A percentile compares a stretch with the other conserved stretches of the same genome.
phyloP scores from a whole-genome alignment of 1,284 basidiomycete species.

The Austroboletus novae-zelandiae region DNA sequence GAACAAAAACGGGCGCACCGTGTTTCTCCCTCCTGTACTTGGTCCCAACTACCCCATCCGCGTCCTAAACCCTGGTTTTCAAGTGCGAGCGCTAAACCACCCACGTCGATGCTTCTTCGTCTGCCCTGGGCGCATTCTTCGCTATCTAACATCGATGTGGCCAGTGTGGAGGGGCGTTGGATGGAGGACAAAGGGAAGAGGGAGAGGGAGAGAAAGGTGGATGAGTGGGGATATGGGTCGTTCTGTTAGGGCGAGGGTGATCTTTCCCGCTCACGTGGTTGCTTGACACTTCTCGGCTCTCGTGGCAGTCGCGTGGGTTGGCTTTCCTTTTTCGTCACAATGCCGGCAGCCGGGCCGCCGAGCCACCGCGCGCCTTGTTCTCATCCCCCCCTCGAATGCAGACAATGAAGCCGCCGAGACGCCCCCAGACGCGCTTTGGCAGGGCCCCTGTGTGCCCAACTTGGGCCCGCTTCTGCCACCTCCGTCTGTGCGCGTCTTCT shows the following conservation, averaged over 20 bases:
- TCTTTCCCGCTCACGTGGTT: slow-evolving; percentile 38
- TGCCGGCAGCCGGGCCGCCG: slow-evolving; percentile 24
- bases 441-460: background rate
- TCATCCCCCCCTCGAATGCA: background rate
- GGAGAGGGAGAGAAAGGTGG: slow-evolving; percentile 1
- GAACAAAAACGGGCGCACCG: slow-evolving; percentile 43
- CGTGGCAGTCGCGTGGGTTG: slow-evolving; percentile 34
- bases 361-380: background rate
- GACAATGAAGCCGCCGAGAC: background rate
- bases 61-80: slow-evolving; percentile 59
- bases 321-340: slow-evolving; percentile 26
- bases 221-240: slow-evolving; percentile 3
- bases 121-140: slow-evolving; percentile 35
- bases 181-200: background rate
- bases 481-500: background rate
- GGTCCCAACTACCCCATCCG: slow-evolving; percentile 72
- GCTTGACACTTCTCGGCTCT: slow-evolving; percentile 36
- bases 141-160: slow-evolving; percentile 25
- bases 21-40: slow-evolving; percentile 51
- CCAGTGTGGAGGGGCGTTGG: background rate
- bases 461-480: background rate
- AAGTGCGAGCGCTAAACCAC: slow-evolving; percentile 78
- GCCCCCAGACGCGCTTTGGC: background rate
- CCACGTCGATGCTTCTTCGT: slow-evolving; percentile 81
- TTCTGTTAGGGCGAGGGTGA: slow-evolving; percentile 26